These are phyloP conservation scores for Caryopteris hybrid DNA, from an alignment of 305 asterid genomes.

Conservation along the genomic window DNA sequence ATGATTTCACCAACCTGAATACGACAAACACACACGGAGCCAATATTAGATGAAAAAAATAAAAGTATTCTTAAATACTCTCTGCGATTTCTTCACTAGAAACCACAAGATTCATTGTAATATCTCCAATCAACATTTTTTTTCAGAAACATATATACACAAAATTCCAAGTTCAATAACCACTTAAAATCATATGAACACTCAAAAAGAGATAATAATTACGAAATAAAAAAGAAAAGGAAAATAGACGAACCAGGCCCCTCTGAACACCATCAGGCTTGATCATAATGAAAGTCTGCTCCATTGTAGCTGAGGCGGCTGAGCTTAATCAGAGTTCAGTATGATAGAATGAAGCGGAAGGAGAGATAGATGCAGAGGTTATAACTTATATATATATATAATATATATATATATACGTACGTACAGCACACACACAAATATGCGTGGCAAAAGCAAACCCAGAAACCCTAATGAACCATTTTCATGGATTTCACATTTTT, in stretches of 20 bases:
- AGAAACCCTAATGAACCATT: conserved; percentile 19
- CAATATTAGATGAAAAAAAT: neutral
- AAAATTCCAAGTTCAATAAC: conserved; percentile 2
- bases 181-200: neutral
- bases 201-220: neutral
- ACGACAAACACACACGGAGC: conserved; percentile 1
- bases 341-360: neutral
- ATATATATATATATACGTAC: neutral
- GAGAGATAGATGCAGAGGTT: neutral
- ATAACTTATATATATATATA: too few species aligned
- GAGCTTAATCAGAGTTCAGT: neutral
- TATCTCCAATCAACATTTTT: neutral
- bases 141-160: neutral
- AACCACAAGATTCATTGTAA: neutral
- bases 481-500: neutral
- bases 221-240: neutral
- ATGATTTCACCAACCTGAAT: conserved; percentile 77
- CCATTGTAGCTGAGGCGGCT: conserved; percentile 42
- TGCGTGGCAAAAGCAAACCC: neutral
- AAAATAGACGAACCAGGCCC: conserved; percentile 46
- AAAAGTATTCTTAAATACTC: neutral
- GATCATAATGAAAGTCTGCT: conserved; percentile 91
- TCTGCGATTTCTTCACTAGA: neutral
- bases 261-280: conserved; percentile 95
- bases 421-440: neutral